A percentile compares a stretch with the other conserved stretches of the same genome.
Conservation (phyloP, 2,329 filamentous ascomycete genomes). For the Botrytis galanthina region DNA sequence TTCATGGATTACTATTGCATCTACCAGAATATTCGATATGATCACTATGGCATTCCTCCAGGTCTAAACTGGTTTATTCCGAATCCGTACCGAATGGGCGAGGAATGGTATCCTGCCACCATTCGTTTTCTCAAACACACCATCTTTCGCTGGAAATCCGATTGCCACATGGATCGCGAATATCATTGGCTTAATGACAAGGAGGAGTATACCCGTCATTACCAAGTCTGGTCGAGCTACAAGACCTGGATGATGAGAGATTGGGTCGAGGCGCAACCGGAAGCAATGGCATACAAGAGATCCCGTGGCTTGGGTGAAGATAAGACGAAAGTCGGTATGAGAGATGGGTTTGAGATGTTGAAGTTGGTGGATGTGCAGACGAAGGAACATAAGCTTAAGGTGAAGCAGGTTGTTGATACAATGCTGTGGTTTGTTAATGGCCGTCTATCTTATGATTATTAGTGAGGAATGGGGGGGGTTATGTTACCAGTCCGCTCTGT, state of each 20-base stretch:
- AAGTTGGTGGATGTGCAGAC: not conserved
- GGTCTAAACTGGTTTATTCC: not conserved
- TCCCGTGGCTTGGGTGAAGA: not conserved
- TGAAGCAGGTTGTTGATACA: not conserved
- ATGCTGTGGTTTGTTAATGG: not conserved
- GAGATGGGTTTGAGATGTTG: not conserved
- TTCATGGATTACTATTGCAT: fast-evolving
- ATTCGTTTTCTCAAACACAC: not conserved
- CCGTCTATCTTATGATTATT: too few species aligned
- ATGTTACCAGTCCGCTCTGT: not conserved
- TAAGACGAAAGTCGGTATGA: not conserved
- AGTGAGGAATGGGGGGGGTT: fast-evolving
- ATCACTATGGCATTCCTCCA: fast-evolving
- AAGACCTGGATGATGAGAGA: not conserved
- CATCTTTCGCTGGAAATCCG: not conserved
- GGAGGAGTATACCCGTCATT: not conserved
- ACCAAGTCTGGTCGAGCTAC: not conserved
- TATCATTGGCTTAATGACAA: not conserved
- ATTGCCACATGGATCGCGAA: not conserved
- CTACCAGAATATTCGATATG: not conserved
- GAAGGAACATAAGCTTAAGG: not conserved
- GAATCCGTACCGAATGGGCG: not conserved
- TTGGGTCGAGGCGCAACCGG: conserved; percentile 1
- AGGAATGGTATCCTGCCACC: not conserved
- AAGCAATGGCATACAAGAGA: not conserved